A percentile compares a stretch with the other conserved stretches of the same genome.
Conservation (phyloP, 2,329 filamentous ascomycete genomes). For the Hymenotorrendiella dingleyae region DNA sequence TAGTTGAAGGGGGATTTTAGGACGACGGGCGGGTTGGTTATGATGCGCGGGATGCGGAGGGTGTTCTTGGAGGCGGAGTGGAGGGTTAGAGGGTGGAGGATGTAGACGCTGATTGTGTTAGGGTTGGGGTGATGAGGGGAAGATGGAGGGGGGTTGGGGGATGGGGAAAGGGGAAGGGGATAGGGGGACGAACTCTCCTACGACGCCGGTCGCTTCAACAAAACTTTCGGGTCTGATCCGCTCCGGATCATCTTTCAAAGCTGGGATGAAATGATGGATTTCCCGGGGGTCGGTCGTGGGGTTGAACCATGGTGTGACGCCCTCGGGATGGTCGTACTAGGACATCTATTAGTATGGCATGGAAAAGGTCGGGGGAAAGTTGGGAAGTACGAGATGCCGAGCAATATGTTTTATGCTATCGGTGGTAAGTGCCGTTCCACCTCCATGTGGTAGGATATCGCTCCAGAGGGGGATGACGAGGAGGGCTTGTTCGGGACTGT, state of each 20-base stretch:
- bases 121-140: slow-evolving; percentile 49
- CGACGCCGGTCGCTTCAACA: slow-evolving; percentile 44
- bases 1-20: slow-evolving; percentile 46
- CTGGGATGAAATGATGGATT: slow-evolving; percentile 35
- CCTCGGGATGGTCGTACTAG: slow-evolving; percentile 52
- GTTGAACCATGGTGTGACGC: slow-evolving; percentile 61
- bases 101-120: too few relatives aligned
- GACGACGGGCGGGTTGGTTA: slow-evolving; percentile 48
- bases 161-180: slow-evolving; percentile 52
- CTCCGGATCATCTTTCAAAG: slow-evolving; percentile 12
- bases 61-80: slow-evolving; percentile 47
- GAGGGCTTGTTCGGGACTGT: slow-evolving; percentile 62
- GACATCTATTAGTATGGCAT: slow-evolving; percentile 1
- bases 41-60: slow-evolving; percentile 41
- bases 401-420: slow-evolving; percentile 53
- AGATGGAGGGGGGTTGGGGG: slow-evolving; percentile 42
- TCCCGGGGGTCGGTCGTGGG: slow-evolving; percentile 39
- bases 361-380: background rate
- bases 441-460: slow-evolving; percentile 53
- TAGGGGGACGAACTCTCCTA: slow-evolving; percentile 47
- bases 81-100: slow-evolving; percentile 50
- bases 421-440: slow-evolving; percentile 60
- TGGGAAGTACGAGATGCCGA: slow-evolving; percentile 38
- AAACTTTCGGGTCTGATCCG: slow-evolving; percentile 34
- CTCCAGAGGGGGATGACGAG: slow-evolving; percentile 64